Base-by-base conservation (phyloP, 23 red algal genomes). In the Gracilaria gracilis region DNA sequence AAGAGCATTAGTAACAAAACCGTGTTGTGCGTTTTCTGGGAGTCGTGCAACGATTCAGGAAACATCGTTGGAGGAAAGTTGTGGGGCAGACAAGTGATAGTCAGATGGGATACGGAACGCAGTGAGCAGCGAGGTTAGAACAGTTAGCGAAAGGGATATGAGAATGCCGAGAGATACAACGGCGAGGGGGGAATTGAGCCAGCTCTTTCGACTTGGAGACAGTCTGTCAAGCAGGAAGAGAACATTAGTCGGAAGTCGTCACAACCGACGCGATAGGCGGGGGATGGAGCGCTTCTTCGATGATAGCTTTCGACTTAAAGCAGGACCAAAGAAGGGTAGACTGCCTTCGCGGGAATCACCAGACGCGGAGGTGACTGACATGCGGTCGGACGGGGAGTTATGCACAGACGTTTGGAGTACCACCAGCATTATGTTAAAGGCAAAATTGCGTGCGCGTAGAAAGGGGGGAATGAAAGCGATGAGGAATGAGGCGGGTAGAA, bases 121-220 rank as follows among this genome's bases (percentile, higher is more conserved):
- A 37, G 55, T 29, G 0, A 76, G 84, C 44, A 76, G 44, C 6
- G 66, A 38, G 8, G 84, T 74, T 51, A 73, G 24, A 0, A 53
- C 19, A 46, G 84, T 58, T 58, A 87, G 64, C 65, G 69, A 75
- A n/a, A 87, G 42, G 8, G 84, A 75, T 20, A 73, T 35, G 12
- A 75, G 42, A 75, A 61, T n/a, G 5, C 84, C 84, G 24, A 87
- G 20, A 11, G 28, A 69, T 20, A 76, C 81, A 67, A 61, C 20
- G 33, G 34, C 16, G 49, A 50, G 28, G 7, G 44, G 25, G 42
- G 72, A 51, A 8, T 9, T 27, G 17, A 51, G 46, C 21, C n/a
- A 46, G 46, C 38, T 46, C 72, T 77, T 77, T 40, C 72, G 72
- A 50, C 46, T 27, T 9, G 27, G 11, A 16, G 21, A 50, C 38